Evolutionary conservation across 106 monocot species (phyloP).

Genomic region (Alisma plantagoaquatica): DNA sequence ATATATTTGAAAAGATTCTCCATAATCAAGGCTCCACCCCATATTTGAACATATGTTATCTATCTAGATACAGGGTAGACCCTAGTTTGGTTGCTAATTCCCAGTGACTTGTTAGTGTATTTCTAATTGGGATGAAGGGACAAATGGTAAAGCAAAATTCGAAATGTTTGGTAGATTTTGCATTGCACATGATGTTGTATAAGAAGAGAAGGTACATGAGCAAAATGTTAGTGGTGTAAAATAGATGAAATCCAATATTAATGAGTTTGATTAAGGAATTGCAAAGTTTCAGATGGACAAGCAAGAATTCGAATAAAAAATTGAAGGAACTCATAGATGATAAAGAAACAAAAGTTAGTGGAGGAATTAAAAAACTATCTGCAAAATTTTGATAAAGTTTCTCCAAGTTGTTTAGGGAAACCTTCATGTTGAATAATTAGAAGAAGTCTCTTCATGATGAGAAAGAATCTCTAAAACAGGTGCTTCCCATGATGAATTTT

Average conservation of each 20-base stretch:
- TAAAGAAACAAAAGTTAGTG: conserved; percentile 71
- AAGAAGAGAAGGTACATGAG: conserved; percentile 63
- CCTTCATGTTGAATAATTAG: conserved; percentile 62
- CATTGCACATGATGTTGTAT: conserved; percentile 77
- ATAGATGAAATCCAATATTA: conserved; percentile 41
- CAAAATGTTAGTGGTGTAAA: conserved; percentile 34
- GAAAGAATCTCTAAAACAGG: conserved; percentile 56
- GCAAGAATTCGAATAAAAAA: conserved; percentile 51
- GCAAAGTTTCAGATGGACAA: conserved; percentile 33
- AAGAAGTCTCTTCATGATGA: conserved; percentile 56
- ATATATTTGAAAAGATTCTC: too few species aligned
- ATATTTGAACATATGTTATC: too few species aligned
- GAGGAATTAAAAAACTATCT: conserved; percentile 56
- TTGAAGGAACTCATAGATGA: conserved; percentile 52
- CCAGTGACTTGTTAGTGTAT: too few species aligned
- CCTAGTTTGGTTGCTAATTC: too few species aligned
- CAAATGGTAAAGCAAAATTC: conserved; percentile 80
- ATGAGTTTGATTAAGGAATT: conserved; percentile 41
- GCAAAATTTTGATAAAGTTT: conserved; percentile 51
- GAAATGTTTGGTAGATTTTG: conserved; percentile 82
- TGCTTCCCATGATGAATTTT: conserved; percentile 6
- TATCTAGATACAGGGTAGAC: too few species aligned
- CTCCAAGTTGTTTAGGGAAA: conserved; percentile 68
- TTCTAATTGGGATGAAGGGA: too few species aligned
- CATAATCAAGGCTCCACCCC: too few species aligned